Evolutionary conservation across 2,329 filamentous ascomycete species (phyloP).

Genomic region (Diaporthe vaccinii): DNA sequence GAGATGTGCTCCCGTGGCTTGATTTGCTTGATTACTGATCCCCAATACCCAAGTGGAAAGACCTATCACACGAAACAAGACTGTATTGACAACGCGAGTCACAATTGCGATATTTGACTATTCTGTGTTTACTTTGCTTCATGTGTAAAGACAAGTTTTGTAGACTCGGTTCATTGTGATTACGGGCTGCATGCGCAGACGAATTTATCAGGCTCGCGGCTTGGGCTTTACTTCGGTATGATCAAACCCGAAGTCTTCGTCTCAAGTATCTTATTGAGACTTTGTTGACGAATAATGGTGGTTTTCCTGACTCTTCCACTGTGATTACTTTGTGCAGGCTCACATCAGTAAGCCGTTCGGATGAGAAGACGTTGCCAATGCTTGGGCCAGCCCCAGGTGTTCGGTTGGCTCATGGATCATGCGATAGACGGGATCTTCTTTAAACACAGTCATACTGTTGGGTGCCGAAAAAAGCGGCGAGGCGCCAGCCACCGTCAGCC

Average conservation of each 20-base stretch:
- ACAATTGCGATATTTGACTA: no score
- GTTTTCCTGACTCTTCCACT: not conserved
- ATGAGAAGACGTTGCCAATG: not conserved
- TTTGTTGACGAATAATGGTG: no score
- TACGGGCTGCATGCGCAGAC: not conserved
- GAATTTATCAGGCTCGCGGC: no score
- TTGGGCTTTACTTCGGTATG: not conserved
- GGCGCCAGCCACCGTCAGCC: constrained; percentile 22
- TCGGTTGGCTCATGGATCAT: not conserved
- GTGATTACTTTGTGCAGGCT: no score
- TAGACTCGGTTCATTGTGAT: not conserved
- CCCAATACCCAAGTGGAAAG: not conserved
- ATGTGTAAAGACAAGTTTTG: not conserved
- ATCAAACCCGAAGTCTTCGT: not conserved
- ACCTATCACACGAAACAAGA: not conserved
- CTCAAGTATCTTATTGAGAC: not conserved
- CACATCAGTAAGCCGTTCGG: not conserved
- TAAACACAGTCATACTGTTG: not conserved
- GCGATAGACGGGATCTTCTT: not conserved
- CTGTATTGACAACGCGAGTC: not conserved
- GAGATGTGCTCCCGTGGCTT: not conserved
- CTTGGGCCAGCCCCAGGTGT: not conserved
- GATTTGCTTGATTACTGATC: not conserved
- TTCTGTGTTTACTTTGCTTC: no score
- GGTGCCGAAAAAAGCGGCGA: not conserved